Conservation (phyloP, 2,329 filamentous ascomycete genomes). For the Botrytis fabae region DNA sequence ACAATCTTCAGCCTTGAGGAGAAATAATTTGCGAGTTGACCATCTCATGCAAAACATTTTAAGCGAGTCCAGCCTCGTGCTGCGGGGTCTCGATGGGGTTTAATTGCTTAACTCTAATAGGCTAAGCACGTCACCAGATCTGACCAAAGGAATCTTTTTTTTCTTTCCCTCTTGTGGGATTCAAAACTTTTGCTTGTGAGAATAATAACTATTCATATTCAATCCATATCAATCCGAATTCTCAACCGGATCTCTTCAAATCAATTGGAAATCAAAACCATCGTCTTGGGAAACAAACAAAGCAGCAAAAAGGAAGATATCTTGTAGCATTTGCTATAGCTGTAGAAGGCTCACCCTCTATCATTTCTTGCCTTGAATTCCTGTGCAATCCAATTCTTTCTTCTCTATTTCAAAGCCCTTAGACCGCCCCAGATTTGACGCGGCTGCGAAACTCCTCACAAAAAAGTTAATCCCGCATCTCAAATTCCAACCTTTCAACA, state of each 20-base stretch:
- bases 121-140: constrained; percentile 22
- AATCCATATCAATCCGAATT: neutral
- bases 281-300: neutral
- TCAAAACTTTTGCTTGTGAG: constrained; percentile 9
- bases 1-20: constrained; percentile 25
- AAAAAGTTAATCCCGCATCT: constrained; percentile 30
- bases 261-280: neutral
- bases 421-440: constrained; percentile 6
- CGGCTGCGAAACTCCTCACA: constrained; percentile 5
- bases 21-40: constrained; percentile 5
- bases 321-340: neutral
- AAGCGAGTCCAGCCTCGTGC: constrained; percentile 21
- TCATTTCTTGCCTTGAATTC: neutral
- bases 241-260: neutral
- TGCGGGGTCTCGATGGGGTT: constrained; percentile 16
- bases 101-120: constrained; percentile 12
- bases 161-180: neutral
- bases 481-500: constrained; percentile 19
- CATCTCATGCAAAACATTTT: constrained; percentile 22
- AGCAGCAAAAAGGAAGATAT: neutral
- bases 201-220: neutral
- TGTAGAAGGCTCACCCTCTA: neutral
- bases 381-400: constrained; percentile 5
- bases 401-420: constrained; percentile 13
- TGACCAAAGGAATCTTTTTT: constrained; percentile 7